Percentiles rank a stretch among this genome's conserved stretches.
Conservation (phyloP, 2,329 filamentous ascomycete genomes). For the Colletotrichum lini region DNA sequence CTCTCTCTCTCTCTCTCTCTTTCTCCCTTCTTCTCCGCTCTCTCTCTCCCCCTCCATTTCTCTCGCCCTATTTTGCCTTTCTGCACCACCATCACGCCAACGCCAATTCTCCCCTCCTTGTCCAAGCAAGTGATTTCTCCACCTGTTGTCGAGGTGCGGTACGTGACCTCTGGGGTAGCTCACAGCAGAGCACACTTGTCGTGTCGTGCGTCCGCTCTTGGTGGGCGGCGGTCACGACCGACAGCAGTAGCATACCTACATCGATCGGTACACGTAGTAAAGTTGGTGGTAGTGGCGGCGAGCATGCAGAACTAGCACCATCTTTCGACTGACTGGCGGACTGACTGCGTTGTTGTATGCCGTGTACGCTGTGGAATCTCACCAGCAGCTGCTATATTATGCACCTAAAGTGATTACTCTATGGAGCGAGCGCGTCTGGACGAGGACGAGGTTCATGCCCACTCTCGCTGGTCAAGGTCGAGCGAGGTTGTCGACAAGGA, state of each 20-base stretch:
- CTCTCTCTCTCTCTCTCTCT: neutral
- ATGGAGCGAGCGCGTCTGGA: too few relatives aligned
- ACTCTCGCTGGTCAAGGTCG: neutral
- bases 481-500: neutral
- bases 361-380: neutral
- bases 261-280: neutral
- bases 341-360: neutral
- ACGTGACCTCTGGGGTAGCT: neutral
- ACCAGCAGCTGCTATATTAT: neutral
- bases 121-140: neutral
- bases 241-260: neutral
- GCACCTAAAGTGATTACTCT: too few relatives aligned
- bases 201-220: constrained; percentile 5
- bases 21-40: too few relatives aligned
- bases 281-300: neutral
- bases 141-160: neutral
- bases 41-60: constrained; percentile 9
- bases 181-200: neutral
- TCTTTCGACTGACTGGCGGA: neutral
- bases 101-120: constrained; percentile 5
- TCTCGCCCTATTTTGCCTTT: constrained; percentile 3
- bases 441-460: neutral
- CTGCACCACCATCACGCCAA: constrained; percentile 25
- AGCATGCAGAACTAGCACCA: neutral
- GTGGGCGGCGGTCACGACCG: constrained; percentile 1